These are phyloP conservation scores for Choricystis sp. DNA, from an alignment of 139 green algal species.

Conservation along the genomic window DNA sequence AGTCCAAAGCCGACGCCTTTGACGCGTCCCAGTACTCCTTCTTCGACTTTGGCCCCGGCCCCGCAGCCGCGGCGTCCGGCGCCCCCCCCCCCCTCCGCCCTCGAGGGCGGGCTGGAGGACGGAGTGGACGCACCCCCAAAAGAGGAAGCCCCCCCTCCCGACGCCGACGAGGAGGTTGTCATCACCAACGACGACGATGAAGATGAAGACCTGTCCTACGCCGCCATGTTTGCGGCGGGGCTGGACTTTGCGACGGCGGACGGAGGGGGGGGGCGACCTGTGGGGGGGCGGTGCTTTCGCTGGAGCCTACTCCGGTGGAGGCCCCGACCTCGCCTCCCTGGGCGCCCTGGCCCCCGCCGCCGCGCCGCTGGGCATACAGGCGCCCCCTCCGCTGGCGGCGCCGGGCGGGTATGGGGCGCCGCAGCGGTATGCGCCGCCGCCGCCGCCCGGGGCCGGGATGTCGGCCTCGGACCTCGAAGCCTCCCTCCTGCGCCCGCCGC, in stretches of 20 bases:
- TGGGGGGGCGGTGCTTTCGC: no score
- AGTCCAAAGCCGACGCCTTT: constrained; percentile 16
- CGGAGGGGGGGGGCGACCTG: neutral
- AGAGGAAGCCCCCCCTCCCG: constrained; percentile 14
- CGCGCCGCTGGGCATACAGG: neutral
- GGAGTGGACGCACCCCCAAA: constrained; percentile 50
- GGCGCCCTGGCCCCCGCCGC: neutral
- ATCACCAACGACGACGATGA: constrained; percentile 17
- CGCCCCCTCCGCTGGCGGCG: neutral
- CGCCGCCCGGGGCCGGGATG: neutral
- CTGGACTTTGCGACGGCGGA: neutral
- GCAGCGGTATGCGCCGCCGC: neutral
- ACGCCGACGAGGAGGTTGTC: constrained; percentile 17
- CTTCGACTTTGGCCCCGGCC: neutral
- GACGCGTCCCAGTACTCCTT: constrained; percentile 16
- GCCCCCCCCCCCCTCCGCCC: constrained; percentile 39
- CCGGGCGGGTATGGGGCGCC: neutral
- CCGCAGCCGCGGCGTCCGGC: no score
- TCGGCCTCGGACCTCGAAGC: neutral
- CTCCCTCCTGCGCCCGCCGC: neutral
- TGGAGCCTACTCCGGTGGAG: no score
- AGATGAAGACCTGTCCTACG: constrained; percentile 40
- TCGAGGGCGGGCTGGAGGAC: constrained; percentile 39
- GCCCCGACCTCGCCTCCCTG: neutral
- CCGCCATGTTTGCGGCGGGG: constrained; percentile 34